phyloP scores from a whole-genome alignment of 1,284 basidiomycete genomes.

The Phellinidium pouzarii region DNA sequence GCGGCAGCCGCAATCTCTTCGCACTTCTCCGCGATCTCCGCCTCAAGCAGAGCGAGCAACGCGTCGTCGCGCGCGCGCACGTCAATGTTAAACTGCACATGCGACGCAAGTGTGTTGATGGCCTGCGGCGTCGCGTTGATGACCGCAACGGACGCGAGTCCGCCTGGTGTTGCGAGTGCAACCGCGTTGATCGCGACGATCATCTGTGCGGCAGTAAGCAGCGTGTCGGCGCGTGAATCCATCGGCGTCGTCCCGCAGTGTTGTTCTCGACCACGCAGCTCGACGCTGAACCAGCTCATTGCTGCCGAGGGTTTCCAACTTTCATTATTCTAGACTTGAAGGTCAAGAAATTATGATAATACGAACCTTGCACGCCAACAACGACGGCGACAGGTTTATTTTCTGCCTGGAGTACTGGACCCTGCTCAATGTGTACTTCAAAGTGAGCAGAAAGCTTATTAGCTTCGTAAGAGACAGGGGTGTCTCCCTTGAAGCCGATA shows the following conservation, averaged over 20 bases:
- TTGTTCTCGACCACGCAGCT: constrained; percentile 22
- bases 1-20: constrained; percentile 15
- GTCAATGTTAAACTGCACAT: constrained; percentile 23
- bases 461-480: constrained; percentile 18
- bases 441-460: constrained; percentile 24
- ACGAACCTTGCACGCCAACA: constrained; percentile 21
- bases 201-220: constrained; percentile 24
- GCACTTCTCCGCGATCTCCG: constrained; percentile 15
- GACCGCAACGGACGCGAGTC: constrained; percentile 21
- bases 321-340: no score
- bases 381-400: constrained; percentile 22
- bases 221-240: constrained; percentile 21
- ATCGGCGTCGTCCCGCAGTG: constrained; percentile 26
- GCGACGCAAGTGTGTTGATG: constrained; percentile 21
- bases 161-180: constrained; percentile 15
- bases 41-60: constrained; percentile 17
- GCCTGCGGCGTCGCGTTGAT: constrained; percentile 21
- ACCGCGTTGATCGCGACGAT: constrained; percentile 21
- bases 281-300: constrained; percentile 24
- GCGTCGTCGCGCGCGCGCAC: constrained; percentile 17
- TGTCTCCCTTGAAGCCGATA: constrained; percentile 23
- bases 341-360: background rate
- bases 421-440: constrained; percentile 26
- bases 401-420: constrained; percentile 22
- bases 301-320: constrained; percentile 4